Conservation (phyloP, 495 filamentous ascomycete species). For the Aspergillus wentii region DNA sequence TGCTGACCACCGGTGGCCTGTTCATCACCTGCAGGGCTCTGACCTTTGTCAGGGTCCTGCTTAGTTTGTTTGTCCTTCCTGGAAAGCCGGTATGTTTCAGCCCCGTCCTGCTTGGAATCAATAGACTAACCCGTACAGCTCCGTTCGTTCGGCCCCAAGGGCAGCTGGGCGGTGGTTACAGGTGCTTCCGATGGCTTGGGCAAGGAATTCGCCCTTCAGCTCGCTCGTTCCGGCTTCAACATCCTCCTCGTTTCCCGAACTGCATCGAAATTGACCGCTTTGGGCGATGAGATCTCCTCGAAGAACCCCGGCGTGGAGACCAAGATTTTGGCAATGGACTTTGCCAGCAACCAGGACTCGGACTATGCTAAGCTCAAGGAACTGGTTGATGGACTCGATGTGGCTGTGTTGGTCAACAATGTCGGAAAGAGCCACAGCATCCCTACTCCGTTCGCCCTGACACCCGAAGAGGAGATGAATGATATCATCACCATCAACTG, state of each 20-base stretch:
- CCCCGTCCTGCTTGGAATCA: no score
- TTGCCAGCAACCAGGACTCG: slow-evolving; percentile 64
- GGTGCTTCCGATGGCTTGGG: slow-evolving; percentile 96
- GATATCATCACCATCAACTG: slow-evolving; percentile 96
- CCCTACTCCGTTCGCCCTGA: slow-evolving; percentile 82
- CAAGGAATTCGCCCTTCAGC: slow-evolving; percentile 90
- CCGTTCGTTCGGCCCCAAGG: slow-evolving; percentile 82
- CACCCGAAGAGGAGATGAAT: slow-evolving; percentile 68
- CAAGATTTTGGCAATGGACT: slow-evolving; percentile 86
- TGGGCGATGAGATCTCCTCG: slow-evolving; percentile 69
- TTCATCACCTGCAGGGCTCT: slow-evolving; percentile 52
- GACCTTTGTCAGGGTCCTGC: slow-evolving; percentile 58
- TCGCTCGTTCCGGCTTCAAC: slow-evolving; percentile 90
- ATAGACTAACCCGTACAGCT: slow-evolving; percentile 52
- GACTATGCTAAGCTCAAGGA: slow-evolving; percentile 71
- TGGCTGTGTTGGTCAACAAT: slow-evolving; percentile 93
- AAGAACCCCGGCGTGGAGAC: slow-evolving; percentile 60
- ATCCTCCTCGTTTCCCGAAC: slow-evolving; percentile 91
- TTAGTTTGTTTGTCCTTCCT: slow-evolving; percentile 74
- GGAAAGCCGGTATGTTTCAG: slow-evolving; percentile 53
- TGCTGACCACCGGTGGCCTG: slow-evolving; percentile 53
- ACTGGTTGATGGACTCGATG: slow-evolving; percentile 65
- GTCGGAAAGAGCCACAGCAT: slow-evolving; percentile 92
- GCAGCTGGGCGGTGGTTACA: slow-evolving; percentile 91
- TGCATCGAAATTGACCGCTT: slow-evolving; percentile 73